Evolutionary conservation across 305 asterid species (phyloP), one percentile per base, ranked within the genome.

Genomic region (Nicotiana rustica): DNA sequence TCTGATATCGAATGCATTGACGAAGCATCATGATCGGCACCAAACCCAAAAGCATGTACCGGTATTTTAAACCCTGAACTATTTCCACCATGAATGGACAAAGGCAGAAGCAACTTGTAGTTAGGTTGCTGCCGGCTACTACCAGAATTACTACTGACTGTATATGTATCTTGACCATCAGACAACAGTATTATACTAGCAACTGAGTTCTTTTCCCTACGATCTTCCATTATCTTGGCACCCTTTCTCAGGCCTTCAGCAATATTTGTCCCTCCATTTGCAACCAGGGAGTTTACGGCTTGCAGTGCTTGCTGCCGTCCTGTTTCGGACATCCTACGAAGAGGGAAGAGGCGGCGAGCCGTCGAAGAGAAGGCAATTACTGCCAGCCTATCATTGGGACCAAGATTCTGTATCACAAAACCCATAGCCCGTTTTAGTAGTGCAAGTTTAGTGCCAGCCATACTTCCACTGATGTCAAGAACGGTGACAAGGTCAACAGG

Each of bases 41-140:
- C 95, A 5, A 92, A 90, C 44, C 95, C 94, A 17, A 92, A 90
- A 10, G 95, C 82, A 57, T 92, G 91, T 10, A 92, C 94, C 0
- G 95, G 92, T 67, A 86, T 76, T 49, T 61, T 76, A 49, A 33
- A 76, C 67, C 77, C 61, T 18, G 82, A 65, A 10, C 55, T 44
- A 1, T 64, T 14, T 44, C 82, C 82, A 31, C 67, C 67, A 17
- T 76, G 67, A 76, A 76, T 76, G 47, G 76, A 41, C 77, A 57
- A 71, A 29, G 84, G 84, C 0, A 82, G 84, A 73, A 71, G 84
- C 80, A 71, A 64, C 59, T 60, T 61, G 65, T 70, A 62, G 1
- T 67, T 82, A 18, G 21, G 65, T 14, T 80, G 84, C 35, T 59
- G 79, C 55, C 1, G 65, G 17, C 73, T 60, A 65, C 73, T 77